These are phyloP conservation scores for Aspergillus cavernicola DNA, from an alignment of 495 filamentous ascomycete species.

Conservation along the genomic window DNA sequence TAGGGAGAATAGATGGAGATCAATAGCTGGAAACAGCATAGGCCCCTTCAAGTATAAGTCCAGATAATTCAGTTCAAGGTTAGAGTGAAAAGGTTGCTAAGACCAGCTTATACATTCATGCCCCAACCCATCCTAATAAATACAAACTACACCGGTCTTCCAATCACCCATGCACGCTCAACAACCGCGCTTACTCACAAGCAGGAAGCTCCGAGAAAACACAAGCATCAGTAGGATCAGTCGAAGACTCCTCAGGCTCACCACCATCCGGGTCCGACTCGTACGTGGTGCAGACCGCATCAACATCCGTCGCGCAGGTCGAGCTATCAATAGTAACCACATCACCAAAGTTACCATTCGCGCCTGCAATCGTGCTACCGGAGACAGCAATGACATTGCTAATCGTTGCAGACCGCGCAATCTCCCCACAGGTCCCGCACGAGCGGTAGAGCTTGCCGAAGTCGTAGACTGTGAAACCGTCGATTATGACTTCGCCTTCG, in stretches of 20 bases:
- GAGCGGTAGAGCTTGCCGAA: constrained; percentile 54
- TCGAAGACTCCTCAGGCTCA: constrained; percentile 11
- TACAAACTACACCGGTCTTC: too few relatives aligned
- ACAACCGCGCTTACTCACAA: neutral
- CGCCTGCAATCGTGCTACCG: constrained; percentile 21
- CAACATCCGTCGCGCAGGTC: constrained; percentile 26
- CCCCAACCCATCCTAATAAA: too few relatives aligned
- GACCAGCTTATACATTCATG: too few relatives aligned
- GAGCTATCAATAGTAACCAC: constrained; percentile 10
- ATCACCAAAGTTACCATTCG: constrained; percentile 24
- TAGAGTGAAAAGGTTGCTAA: too few relatives aligned
- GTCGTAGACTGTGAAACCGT: constrained; percentile 49
- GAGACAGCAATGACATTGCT: constrained; percentile 46
- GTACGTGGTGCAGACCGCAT: constrained; percentile 41
- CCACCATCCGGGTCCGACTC: constrained; percentile 36
- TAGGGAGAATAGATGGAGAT: too few relatives aligned
- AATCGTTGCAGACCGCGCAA: constrained; percentile 45
- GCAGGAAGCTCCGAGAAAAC: constrained; percentile 1
- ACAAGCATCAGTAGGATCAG: neutral
- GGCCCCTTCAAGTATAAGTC: too few relatives aligned
- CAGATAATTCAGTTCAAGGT: too few relatives aligned
- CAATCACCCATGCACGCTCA: neutral
- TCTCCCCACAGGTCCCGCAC: constrained; percentile 54
- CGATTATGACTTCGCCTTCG: constrained; percentile 52
- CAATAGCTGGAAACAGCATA: too few relatives aligned